A percentile compares a stretch with the other conserved stretches of the same genome.
Evolutionary conservation across 2,329 filamentous ascomycete genomes (phyloP).

Genomic region (Pseudocercospora fijiensis): DNA sequence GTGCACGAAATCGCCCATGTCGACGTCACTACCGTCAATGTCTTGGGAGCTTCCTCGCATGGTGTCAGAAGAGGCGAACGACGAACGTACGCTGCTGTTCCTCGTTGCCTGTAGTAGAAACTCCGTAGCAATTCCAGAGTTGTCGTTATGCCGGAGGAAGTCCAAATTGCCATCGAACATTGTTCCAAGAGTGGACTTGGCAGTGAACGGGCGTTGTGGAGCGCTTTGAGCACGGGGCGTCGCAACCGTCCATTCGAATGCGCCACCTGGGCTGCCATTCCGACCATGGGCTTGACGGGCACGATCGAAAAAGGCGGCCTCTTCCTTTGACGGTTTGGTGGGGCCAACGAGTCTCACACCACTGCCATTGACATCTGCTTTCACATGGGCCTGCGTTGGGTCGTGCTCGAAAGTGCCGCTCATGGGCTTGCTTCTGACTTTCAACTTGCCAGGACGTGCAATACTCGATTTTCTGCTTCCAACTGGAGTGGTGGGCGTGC

Average conservation of each 20-base stretch:
- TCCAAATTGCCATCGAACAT: constrained; percentile 47
- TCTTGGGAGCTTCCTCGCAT: constrained; percentile 3
- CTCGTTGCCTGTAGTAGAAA: constrained; percentile 41
- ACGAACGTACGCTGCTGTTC: constrained; percentile 42
- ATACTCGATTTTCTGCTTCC: constrained; percentile 1
- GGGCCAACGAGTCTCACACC: constrained; percentile 28
- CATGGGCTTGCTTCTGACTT: constrained; percentile 14
- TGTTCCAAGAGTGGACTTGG: constrained; percentile 35
- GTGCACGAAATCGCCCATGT: constrained; percentile 34
- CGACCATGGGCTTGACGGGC: constrained; percentile 31
- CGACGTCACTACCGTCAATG: constrained; percentile 24
- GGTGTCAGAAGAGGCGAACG: constrained; percentile 54
- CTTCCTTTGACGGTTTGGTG: constrained; percentile 22
- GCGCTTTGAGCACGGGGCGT: constrained; percentile 24
- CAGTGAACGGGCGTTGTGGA: constrained; percentile 35
- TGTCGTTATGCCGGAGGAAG: constrained; percentile 69
- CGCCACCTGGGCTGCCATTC: constrained; percentile 35
- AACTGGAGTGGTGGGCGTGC: constrained; percentile 27
- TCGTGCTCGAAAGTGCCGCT: constrained; percentile 26
- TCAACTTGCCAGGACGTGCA: background rate
- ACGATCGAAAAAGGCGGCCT: constrained; percentile 36
- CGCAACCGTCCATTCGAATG: constrained; percentile 26
- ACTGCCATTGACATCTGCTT: constrained; percentile 24
- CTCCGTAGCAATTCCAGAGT: constrained; percentile 51
- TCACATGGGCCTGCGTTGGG: constrained; percentile 25